phyloP scores from a whole-genome alignment of 139 green algal genomes.

The Zygnema cylindricum region DNA sequence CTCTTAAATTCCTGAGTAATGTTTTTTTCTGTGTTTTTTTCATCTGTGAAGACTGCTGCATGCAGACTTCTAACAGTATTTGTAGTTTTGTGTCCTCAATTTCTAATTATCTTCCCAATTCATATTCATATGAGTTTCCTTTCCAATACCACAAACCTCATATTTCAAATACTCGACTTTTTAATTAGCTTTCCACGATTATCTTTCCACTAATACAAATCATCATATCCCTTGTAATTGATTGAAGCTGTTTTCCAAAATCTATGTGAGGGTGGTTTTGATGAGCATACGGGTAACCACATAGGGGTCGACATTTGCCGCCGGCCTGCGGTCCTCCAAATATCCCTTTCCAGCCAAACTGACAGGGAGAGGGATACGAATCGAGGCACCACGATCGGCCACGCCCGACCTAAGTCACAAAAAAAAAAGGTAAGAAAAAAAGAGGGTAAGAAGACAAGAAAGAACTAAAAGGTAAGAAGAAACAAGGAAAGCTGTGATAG shows the following conservation, averaged over 20 bases:
- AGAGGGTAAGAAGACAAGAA: neutral
- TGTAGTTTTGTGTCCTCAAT: too few relatives aligned
- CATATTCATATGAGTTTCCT: too few relatives aligned
- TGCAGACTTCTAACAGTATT: too few relatives aligned
- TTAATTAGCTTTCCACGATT: too few relatives aligned
- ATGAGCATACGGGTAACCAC: conserved; percentile 79
- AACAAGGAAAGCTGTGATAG: neutral
- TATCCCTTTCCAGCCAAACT: conserved; percentile 77
- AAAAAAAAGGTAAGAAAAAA: neutral
- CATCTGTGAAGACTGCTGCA: too few relatives aligned
- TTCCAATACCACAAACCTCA: too few relatives aligned
- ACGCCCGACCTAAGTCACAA: conserved; percentile 81
- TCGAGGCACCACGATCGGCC: conserved; percentile 92
- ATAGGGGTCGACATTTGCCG: conserved; percentile 96
- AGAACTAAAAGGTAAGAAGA: neutral
- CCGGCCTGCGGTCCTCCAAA: conserved; percentile 94
- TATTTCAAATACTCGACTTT: too few relatives aligned
- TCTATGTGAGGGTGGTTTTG: conserved; percentile 67
- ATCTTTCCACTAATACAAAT: too few relatives aligned
- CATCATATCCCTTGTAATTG: too few relatives aligned
- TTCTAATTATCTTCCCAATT: too few relatives aligned
- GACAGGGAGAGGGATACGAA: conserved; percentile 76
- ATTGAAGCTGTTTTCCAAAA: conserved; percentile 12
- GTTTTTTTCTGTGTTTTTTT: too few relatives aligned
- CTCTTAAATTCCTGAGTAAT: too few relatives aligned